phyloP scores from a whole-genome alignment of 768 basidiomycete genomes.

The Mycena pura region DNA sequence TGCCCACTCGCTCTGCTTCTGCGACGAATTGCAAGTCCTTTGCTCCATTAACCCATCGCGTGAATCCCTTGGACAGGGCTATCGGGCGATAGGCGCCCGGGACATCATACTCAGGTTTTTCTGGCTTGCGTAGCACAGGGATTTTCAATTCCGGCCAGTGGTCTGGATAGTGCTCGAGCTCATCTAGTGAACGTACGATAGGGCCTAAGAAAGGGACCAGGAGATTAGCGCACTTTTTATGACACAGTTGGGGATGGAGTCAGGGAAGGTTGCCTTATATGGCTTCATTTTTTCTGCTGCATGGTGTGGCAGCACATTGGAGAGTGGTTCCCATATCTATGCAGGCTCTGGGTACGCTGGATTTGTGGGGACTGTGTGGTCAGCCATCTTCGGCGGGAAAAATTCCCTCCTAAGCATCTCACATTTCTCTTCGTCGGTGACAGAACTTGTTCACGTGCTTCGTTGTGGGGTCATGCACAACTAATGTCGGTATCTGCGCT shows the following conservation, averaged over 20 bases:
- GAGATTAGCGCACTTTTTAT: conserved; percentile 32
- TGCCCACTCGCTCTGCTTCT: conserved; percentile 34
- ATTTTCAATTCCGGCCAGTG: conserved; percentile 35
- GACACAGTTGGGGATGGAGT: conserved; percentile 37
- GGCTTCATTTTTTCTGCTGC: conserved; percentile 37
- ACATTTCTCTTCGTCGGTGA: conserved; percentile 33
- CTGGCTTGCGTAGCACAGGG: conserved; percentile 42
- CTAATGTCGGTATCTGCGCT: conserved; percentile 35
- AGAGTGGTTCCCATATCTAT: conserved; percentile 28
- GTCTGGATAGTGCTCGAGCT: conserved; percentile 27
- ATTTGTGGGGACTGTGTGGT: not conserved
- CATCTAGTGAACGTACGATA: conserved; percentile 37
- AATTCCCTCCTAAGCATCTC: conserved; percentile 30
- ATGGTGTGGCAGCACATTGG: conserved; percentile 30
- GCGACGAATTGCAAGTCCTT: conserved; percentile 17
- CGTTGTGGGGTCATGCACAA: not conserved
- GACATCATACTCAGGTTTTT: conserved; percentile 37
- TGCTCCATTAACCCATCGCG: conserved; percentile 27
- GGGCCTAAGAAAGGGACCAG: conserved; percentile 33
- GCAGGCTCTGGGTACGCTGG: conserved; percentile 35
- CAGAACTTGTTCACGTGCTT: conserved; percentile 13
- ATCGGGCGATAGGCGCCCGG: conserved; percentile 47
- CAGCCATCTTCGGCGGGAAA: conserved; percentile 33
- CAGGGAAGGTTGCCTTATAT: conserved; percentile 40
- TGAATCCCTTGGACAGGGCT: conserved; percentile 37